Percentiles rank a stretch among this genome's conserved stretches.
Evolutionary conservation across 169 alveolate genomes (phyloP).

Genomic region (Cryptosporidium meleagridis): DNA sequence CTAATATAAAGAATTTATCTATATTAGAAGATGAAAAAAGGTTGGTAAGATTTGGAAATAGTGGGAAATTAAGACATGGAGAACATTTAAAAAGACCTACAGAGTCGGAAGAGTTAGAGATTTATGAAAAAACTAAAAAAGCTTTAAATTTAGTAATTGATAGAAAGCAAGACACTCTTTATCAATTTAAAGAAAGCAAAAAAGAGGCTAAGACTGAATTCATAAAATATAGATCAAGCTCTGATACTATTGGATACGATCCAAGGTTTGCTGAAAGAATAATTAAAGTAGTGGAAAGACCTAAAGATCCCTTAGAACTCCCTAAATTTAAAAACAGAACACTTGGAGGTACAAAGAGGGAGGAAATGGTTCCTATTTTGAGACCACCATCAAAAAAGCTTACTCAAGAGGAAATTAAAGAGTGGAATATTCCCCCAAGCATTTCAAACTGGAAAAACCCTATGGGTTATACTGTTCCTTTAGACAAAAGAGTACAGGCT

Average conservation of each 20-base stretch:
- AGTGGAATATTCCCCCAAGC: constrained; percentile 98
- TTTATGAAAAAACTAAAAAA: constrained; percentile 83
- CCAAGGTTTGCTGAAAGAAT: constrained; percentile 85
- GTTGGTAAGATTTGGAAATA: not conserved
- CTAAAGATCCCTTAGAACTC: constrained; percentile 95
- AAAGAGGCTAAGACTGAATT: constrained; percentile 79
- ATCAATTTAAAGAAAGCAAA: constrained; percentile 49
- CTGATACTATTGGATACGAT: constrained; percentile 82
- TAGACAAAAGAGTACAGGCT: constrained; percentile 97
- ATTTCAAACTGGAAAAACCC: constrained; percentile 98
- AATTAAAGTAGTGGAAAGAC: constrained; percentile 89
- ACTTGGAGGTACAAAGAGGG: constrained; percentile 75
- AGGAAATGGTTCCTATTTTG: constrained; percentile 82
- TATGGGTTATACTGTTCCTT: constrained; percentile 97
- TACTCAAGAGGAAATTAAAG: constrained; percentile 93
- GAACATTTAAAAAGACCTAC: constrained; percentile 81
- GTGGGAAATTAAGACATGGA: not conserved
- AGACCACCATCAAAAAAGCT: constrained; percentile 94
- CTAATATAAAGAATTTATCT: not conserved
- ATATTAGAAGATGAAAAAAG: not conserved
- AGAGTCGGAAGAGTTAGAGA: constrained; percentile 81
- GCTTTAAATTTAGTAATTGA: constrained; percentile 81
- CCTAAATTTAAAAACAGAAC: constrained; percentile 93
- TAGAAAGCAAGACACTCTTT: constrained; percentile 60
- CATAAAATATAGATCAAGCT: constrained; percentile 85